Conservation (phyloP, 345 rosid species). For the Eucalyptus fibrosa region DNA sequence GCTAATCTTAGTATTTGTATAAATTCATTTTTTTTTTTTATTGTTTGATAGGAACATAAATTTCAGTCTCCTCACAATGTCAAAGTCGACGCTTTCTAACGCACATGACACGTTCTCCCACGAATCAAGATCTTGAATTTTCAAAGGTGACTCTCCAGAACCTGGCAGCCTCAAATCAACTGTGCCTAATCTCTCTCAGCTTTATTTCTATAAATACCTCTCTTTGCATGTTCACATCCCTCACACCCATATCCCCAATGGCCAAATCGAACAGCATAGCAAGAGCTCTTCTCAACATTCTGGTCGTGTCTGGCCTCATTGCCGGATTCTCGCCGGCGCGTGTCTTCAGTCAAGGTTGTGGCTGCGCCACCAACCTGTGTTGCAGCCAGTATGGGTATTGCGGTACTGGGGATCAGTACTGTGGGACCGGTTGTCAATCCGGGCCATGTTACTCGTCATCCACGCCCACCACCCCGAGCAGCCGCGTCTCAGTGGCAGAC, state of each 20-base stretch:
- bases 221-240: background rate
- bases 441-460: constrained; percentile 48
- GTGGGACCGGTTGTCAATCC: constrained; percentile 34
- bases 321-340: background rate
- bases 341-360: constrained; percentile 14
- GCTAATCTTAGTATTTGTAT: too few relatives aligned
- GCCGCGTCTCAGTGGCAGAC: constrained; percentile 14
- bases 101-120: background rate
- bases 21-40: too few relatives aligned
- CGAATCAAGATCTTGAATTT: background rate
- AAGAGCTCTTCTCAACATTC: background rate
- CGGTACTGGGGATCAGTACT: constrained; percentile 19
- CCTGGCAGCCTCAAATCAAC: background rate
- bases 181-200: background rate
- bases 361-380: constrained; percentile 18
- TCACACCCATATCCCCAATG: background rate
- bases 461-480: constrained; percentile 2
- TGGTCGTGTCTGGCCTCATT: background rate
- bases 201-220: background rate
- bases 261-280: background rate
- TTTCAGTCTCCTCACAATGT: background rate
- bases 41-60: too few relatives aligned
- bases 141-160: background rate
- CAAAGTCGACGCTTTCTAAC: background rate
- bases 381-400: constrained; percentile 32